These are phyloP conservation scores for Cyclotella choctawhatcheeana DNA, from an alignment of 108 stramenopile genomes.

Conservation along the genomic window DNA sequence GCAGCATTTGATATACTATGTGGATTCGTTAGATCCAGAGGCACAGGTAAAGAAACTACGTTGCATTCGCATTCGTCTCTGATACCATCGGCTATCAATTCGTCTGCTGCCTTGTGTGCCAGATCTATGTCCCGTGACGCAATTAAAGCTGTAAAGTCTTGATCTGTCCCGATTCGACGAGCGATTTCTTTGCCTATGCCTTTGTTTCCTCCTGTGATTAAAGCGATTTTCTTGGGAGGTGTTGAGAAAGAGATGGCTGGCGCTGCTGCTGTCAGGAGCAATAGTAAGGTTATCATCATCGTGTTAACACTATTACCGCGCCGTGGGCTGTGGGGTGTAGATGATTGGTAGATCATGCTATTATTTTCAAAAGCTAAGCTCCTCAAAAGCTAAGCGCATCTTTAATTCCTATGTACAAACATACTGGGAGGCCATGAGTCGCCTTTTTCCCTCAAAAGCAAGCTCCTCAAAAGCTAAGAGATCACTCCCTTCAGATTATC, in stretches of 20 bases:
- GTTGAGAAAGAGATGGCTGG: slow-evolving; percentile 8
- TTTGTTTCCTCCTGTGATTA: slow-evolving; percentile 58
- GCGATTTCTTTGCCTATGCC: slow-evolving; percentile 72
- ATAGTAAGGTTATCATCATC: not conserved
- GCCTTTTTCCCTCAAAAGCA: too few relatives aligned
- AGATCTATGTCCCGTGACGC: slow-evolving; percentile 51
- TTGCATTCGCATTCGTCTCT: slow-evolving; percentile 26
- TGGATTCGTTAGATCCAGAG: slow-evolving; percentile 49
- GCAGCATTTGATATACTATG: slow-evolving; percentile 31
- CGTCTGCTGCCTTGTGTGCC: slow-evolving; percentile 46
- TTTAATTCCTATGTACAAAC: too few relatives aligned
- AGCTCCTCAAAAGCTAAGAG: too few relatives aligned
- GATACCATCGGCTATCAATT: slow-evolving; percentile 27
- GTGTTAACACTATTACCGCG: too few relatives aligned
- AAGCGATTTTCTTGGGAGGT: slow-evolving; percentile 33
- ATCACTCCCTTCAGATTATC: too few relatives aligned
- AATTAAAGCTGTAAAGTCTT: slow-evolving; percentile 49
- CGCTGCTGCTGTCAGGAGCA: not conserved
- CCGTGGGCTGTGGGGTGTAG: too few relatives aligned
- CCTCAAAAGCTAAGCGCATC: too few relatives aligned
- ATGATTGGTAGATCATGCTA: too few relatives aligned
- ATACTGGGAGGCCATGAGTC: too few relatives aligned
- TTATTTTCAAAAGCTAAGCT: too few relatives aligned
- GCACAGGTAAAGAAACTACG: slow-evolving; percentile 31
- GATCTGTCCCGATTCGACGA: slow-evolving; percentile 42